Evolutionary conservation across 1,284 basidiomycete genomes (phyloP).

Genomic region (Chalciporus sp.): DNA sequence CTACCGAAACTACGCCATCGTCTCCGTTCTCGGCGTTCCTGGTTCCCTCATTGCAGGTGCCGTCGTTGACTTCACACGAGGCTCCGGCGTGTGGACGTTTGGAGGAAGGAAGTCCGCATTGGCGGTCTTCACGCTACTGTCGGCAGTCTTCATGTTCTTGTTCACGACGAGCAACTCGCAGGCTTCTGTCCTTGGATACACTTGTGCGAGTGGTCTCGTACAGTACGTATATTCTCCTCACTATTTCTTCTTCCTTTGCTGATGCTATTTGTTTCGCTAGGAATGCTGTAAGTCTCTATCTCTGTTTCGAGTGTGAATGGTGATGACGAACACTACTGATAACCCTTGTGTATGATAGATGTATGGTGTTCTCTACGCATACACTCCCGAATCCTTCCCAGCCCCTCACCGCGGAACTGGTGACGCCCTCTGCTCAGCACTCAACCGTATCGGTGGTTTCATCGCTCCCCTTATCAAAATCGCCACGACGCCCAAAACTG

Average conservation of each 20-base stretch:
- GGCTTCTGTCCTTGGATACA: conserved; percentile 51
- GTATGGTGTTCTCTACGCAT: conserved; percentile 64
- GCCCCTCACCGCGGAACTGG: conserved; percentile 66
- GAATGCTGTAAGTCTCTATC: conserved; percentile 34
- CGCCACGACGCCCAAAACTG: conserved; percentile 39
- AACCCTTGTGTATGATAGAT: conserved; percentile 37
- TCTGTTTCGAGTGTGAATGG: neutral
- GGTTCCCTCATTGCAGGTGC: conserved; percentile 58
- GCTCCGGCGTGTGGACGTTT: conserved; percentile 32
- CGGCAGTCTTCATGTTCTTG: conserved; percentile 61
- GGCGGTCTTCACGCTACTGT: conserved; percentile 50
- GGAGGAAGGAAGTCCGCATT: conserved; percentile 57
- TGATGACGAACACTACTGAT: neutral
- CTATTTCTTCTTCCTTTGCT: too few relatives aligned
- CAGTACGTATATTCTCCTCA: conserved; percentile 28
- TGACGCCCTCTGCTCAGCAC: conserved; percentile 56
- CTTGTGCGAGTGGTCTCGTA: conserved; percentile 53
- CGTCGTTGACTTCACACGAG: conserved; percentile 52
- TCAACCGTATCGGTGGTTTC: conserved; percentile 59
- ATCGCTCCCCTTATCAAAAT: conserved; percentile 58
- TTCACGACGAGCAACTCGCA: conserved; percentile 59
- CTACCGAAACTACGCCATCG: conserved; percentile 54
- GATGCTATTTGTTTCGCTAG: conserved; percentile 27
- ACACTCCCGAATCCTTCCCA: conserved; percentile 68
- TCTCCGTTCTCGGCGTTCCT: conserved; percentile 54